Evolutionary conservation across 352 stramenopile species (phyloP), one percentile per base, ranked within the genome.

Genomic region (Globisporangium canariense): DNA sequence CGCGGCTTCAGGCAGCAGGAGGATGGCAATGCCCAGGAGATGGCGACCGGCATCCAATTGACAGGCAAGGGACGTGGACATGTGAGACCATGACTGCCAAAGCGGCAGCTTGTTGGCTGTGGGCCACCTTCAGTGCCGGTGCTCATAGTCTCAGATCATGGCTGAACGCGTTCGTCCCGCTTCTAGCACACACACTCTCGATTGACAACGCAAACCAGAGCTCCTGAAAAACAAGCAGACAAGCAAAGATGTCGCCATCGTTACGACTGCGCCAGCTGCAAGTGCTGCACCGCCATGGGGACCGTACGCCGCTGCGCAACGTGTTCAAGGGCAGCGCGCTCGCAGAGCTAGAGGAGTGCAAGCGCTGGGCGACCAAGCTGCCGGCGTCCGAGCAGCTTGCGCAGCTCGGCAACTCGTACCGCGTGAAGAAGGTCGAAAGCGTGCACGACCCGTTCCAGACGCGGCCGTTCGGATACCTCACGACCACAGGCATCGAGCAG

Each of bases 281-380:
- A 62, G 70, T 94, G 55, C 66, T 91, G 40, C 86, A 93, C 57
- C 86, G 86, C 46, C 86, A 94, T 64, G 86, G 86, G 13, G 86
- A 94, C 70, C 86, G 86, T 49, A 90, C 80, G 54, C 86, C 86
- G 43, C 71, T 94, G 60, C 64, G 71, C 50, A 94, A 94, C 61
- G 78, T 93, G 45, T 90, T 87, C 53, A 61, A 51, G 8, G 75
- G 66, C n/a, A 67, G 62, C 25, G 61, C 25, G 20, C 62, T 58
- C 56, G 40, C 64, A 1, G 83, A 79, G 43, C 54, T 74, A 20
- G 56, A 77, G 11, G 86, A 90, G 64, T 66, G 60, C 13, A 57
- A 66, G 54, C 70, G 74, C 2, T 93, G 86, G 82, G 46, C 58
- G 13, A 54, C 66, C 13, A 69, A 79, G 55, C 69, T 94, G 53